Base-by-base conservation (phyloP, 768 basidiomycete genomes). In the Rhodocollybia butyracea region DNA sequence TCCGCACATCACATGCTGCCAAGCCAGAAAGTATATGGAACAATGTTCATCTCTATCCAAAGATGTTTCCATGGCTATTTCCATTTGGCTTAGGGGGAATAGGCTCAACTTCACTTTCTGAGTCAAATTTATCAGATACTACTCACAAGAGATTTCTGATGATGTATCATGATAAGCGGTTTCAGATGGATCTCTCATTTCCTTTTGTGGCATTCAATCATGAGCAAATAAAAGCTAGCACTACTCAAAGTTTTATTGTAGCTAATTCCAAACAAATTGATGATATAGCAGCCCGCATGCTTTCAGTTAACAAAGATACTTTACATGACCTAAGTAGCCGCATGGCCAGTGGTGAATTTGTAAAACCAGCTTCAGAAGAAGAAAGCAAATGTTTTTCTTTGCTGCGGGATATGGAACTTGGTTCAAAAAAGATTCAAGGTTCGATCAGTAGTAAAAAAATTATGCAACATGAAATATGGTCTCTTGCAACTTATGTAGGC, bases 1-100 rank as follows among this genome's bases (percentile, higher is more conserved):
- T n/a, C n/a, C n/a, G n/a, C n/a, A n/a, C n/a, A n/a, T n/a, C n/a
- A n/a, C n/a, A n/a, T n/a, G n/a, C n/a, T n/a, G n/a, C n/a, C n/a
- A n/a, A n/a, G n/a, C n/a, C n/a, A n/a, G n/a, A n/a, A n/a, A n/a
- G n/a, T n/a, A n/a, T n/a, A n/a, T n/a, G n/a, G n/a, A n/a, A n/a
- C n/a, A n/a, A n/a, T n/a, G n/a, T n/a, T n/a, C n/a, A n/a, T n/a
- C n/a, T n/a, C n/a, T n/a, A n/a, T n/a, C n/a, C n/a, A n/a, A n/a
- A n/a, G n/a, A n/a, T n/a, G n/a, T n/a, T n/a, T n/a, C n/a, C 74
- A 0, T 76, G 73, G 72, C 58, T 77, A 0, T n/a, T 71, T 60
- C 75, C 73, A 0, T 77, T 75, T 61, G 73, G 74, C 0, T 34
- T 62, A 19, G 68, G 68, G 6, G 63, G 65, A 1, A 54, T 65